Percentiles rank a stretch among this genome's conserved stretches.
Evolutionary conservation across 495 filamentous ascomycete species (phyloP).

Genomic region (Hypoxylon fragiforme): DNA sequence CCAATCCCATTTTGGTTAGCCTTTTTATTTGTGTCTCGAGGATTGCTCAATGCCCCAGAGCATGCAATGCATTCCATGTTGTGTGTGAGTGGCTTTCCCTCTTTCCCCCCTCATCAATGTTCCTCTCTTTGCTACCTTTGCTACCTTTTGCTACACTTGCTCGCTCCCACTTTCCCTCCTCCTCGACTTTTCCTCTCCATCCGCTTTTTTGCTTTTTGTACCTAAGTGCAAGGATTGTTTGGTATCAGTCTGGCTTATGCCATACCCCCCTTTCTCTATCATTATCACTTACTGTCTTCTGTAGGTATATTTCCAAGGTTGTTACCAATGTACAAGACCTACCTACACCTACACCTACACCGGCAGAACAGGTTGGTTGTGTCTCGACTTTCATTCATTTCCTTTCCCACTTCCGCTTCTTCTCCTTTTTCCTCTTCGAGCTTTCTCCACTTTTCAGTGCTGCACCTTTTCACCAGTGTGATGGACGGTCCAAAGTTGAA

Average conservation of each 20-base stretch:
- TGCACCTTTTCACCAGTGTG: conserved; percentile 17
- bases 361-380: conserved; percentile 25
- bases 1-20: conserved; percentile 17
- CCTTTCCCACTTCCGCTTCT: conserved; percentile 36
- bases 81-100: conserved; percentile 16
- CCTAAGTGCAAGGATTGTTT: conserved; percentile 18
- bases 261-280: conserved; percentile 1
- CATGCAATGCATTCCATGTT: conserved; percentile 22
- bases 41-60: conserved; percentile 22
- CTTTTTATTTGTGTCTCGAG: conserved; percentile 14
- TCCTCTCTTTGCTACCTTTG: neutral
- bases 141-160: neutral
- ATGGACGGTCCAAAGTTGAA: conserved; percentile 14
- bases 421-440: conserved; percentile 22
- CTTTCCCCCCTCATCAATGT: neutral
- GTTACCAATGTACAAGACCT: too few species aligned
- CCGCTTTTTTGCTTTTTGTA: conserved; percentile 20
- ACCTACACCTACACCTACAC: conserved; percentile 2
- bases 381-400: conserved; percentile 36
- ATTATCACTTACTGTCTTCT: too few species aligned
- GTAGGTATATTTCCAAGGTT: too few species aligned
- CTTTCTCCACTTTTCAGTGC: conserved; percentile 24
- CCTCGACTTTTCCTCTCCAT: conserved; percentile 24
- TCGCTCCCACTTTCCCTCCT: conserved; percentile 15
- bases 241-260: conserved; percentile 19